Conservation (phyloP, 1,284 basidiomycete species). For the Boletellus deceptivus region DNA sequence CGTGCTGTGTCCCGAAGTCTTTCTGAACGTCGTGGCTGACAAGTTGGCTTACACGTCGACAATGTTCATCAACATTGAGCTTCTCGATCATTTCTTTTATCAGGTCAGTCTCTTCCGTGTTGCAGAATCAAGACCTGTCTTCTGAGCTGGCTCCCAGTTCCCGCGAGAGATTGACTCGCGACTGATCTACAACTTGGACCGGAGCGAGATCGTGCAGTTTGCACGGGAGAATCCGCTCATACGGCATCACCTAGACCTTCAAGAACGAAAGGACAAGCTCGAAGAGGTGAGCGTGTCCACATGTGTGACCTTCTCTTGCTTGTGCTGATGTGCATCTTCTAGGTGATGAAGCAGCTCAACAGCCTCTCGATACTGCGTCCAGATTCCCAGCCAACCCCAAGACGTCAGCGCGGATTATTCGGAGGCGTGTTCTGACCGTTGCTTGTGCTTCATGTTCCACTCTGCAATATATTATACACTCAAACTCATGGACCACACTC, state of each 20-base stretch:
- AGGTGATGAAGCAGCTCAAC: conserved; percentile 91
- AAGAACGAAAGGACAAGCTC: conserved; percentile 97
- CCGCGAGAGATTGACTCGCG: conserved; percentile 97
- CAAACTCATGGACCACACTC: conserved; percentile 10
- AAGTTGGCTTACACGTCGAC: conserved; percentile 95
- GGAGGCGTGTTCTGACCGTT: conserved; percentile 54
- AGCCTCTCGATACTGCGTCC: conserved; percentile 80
- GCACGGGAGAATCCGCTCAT: conserved; percentile 93
- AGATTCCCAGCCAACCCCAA: conserved; percentile 66
- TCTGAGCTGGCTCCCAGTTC: conserved; percentile 54
- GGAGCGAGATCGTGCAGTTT: conserved; percentile 83
- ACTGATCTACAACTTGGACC: conserved; percentile 88
- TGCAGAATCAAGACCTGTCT: background rate
- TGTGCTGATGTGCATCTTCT: conserved; percentile 1
- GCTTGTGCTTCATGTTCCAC: background rate
- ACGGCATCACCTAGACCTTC: conserved; percentile 87
- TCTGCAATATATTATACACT: background rate
- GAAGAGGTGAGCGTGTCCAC: conserved; percentile 66
- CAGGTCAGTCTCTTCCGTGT: conserved; percentile 52
- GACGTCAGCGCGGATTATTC: conserved; percentile 72
- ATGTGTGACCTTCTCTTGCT: background rate
- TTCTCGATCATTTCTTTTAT: conserved; percentile 98
- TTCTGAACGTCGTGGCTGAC: conserved; percentile 95
- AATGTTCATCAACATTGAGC: conserved; percentile 98
- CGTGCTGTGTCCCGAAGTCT: conserved; percentile 93